Evolutionary conservation across 331 rosid genomes (phyloP), one percentile per base, ranked within the genome.

Genomic region (Stylosanthes scabra): DNA sequence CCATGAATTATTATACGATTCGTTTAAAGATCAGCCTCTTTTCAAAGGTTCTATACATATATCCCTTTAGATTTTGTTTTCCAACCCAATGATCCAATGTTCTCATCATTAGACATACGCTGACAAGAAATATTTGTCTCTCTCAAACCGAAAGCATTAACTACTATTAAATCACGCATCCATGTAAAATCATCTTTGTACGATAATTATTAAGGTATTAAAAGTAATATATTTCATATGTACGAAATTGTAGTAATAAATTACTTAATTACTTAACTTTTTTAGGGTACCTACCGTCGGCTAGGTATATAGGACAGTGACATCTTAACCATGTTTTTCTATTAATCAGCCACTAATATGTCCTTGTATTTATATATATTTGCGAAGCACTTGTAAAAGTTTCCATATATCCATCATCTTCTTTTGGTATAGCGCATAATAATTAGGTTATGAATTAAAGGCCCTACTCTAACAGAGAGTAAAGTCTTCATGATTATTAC

Each of bases 401-500:
- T 66, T 60, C 72, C 13, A 56, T 56, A 56, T 34, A 25, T 60
- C 27, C 12, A 11, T 58, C 62, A 44, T 29, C 11, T 46, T 20
- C 70, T 31, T 60, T 45, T 60, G 74, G 59, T 37, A 62, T 68
- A 58, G 20, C 63, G 68, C 65, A n/a, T n/a, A n/a, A 86, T 77
- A 16, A 58, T 69, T 78, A 60, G 79, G 66, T 66, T 62, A 64
- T 74, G 46, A 54, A 40, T 55, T 66, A 63, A 68, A 82, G 88
- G 66, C 75, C 88, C 88, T 59, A 78, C 84, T 51, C 66, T 68
- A 55, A 61, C 76, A 78, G 49, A 72, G 62, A 72, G 60, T 76
- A 49, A 81, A 85, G 84, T 79, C 87, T 80, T 69, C 68, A 84
- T 72, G 51, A 83, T 86, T 81, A 86, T 88, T 81, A 47, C 87